phyloP scores from a whole-genome alignment of 2,329 filamentous ascomycete genomes.

The Diplocarpon rosae region DNA sequence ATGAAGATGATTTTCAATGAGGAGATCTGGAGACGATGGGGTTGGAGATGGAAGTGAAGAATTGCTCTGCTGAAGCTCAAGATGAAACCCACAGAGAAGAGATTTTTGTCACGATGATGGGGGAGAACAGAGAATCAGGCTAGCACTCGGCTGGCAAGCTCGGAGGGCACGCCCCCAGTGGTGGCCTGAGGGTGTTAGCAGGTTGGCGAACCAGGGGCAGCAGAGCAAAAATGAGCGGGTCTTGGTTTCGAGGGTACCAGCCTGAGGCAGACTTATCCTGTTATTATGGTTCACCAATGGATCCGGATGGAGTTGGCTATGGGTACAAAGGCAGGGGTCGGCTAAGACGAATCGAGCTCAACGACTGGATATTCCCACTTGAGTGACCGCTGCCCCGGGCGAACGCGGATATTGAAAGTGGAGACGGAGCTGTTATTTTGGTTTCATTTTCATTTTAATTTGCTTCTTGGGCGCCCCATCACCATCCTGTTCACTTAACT shows the following conservation, averaged over 20 bases:
- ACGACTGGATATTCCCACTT: not conserved
- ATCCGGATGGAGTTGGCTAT: constrained; percentile 1
- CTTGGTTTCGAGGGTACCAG: constrained; percentile 5
- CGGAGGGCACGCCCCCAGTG: constrained; percentile 3
- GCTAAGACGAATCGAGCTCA: not conserved
- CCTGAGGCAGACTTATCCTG: no score
- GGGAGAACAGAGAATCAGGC: constrained; percentile 6
- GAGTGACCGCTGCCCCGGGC: no score
- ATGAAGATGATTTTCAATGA: constrained; percentile 13
- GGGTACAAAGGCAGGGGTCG: not conserved
- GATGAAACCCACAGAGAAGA: constrained; percentile 10
- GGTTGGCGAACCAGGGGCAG: constrained; percentile 1
- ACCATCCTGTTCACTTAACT: no score
- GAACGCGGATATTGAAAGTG: constrained; percentile 9
- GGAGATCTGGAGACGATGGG: constrained; percentile 17
- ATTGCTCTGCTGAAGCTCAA: constrained; percentile 9
- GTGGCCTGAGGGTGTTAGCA: constrained; percentile 14
- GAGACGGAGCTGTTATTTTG: not conserved
- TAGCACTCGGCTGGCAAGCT: constrained; percentile 7
- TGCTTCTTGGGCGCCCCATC: no score
- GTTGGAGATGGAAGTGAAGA: constrained; percentile 8
- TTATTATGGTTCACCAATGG: constrained; percentile 5
- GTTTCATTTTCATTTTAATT: not conserved
- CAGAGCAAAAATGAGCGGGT: constrained; percentile 1
- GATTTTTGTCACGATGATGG: constrained; percentile 12